phyloP scores from a whole-genome alignment of 208 protist genomes.

The Trypanosoma caninum region DNA sequence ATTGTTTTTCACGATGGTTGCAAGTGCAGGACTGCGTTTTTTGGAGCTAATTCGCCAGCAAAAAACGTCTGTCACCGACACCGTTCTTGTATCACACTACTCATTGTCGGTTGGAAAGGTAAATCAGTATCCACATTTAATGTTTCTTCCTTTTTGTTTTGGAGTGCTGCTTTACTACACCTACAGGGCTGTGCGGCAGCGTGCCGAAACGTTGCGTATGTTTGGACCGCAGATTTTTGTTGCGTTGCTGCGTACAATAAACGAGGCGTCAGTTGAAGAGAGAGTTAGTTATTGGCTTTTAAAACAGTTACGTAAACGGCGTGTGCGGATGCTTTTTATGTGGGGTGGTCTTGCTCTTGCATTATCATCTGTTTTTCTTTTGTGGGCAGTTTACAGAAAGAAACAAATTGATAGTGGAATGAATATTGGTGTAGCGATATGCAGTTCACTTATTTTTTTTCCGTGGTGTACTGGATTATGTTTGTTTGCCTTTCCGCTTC shows the following conservation, averaged over 20 bases:
- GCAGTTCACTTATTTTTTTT: slow-evolving; percentile 25
- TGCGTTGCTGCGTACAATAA: slow-evolving; percentile 2
- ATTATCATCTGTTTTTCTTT: slow-evolving; percentile 5
- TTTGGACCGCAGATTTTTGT: slow-evolving; percentile 24
- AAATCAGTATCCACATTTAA: slow-evolving; percentile 24
- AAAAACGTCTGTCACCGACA: background rate
- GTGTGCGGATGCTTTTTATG: slow-evolving; percentile 17
- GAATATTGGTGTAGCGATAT: slow-evolving; percentile 4
- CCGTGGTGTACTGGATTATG: slow-evolving; percentile 26
- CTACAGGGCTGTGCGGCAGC: slow-evolving; percentile 19
- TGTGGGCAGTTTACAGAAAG: slow-evolving; percentile 14
- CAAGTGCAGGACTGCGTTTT: slow-evolving; percentile 16
- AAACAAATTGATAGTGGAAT: background rate
- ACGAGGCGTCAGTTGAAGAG: slow-evolving; percentile 4
- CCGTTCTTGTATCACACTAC: slow-evolving; percentile 7
- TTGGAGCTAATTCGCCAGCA: slow-evolving; percentile 2
- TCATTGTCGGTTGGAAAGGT: slow-evolving; percentile 15
- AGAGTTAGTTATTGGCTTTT: slow-evolving; percentile 25
- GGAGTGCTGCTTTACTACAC: slow-evolving; percentile 23
- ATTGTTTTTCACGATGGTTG: background rate
- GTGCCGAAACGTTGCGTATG: slow-evolving; percentile 20
- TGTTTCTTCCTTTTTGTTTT: slow-evolving; percentile 27
- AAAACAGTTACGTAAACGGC: slow-evolving; percentile 12
- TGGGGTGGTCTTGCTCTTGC: slow-evolving; percentile 18
- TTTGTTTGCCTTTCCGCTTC: slow-evolving; percentile 17